Base-by-base conservation (phyloP, 306 rosid species). In the Citrullus amarus region DNA sequence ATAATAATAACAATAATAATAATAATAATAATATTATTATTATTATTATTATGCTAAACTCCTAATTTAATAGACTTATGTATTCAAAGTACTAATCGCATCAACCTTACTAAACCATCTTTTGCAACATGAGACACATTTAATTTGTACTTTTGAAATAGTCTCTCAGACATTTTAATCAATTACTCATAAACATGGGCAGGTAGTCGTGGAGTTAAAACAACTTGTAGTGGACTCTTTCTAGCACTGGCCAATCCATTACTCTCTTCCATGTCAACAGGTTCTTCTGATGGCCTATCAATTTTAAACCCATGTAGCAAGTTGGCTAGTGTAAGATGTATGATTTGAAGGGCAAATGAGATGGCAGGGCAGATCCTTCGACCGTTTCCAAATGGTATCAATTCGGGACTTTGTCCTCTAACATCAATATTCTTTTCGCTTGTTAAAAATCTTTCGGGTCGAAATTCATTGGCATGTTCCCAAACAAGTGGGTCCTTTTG, bases 241-340 rank as follows among this genome's bases (percentile, higher is more conserved):
- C 87, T 86, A 4, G 86, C 88, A 82, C 84, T 85, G 7, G 91
- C 87, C 78, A 87, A 65, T 30, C 92, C 95, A 0, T 85, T 85
- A 55, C 88, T 85, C 79, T 90, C 88, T 1, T 76, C 84, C 90
- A 90, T 84, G 80, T 88, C 91, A 32, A 86, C 25, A 0, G 78
- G 71, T 70, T 83, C 12, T 39, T 81, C 76, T 38, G 56, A 71
- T 1, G 87, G 81, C 7, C 85, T 86, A 18, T 78, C 65, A 22
- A 86, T 13, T 13, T 86, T 75, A 34, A 88, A 86, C 1, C 58
- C 84, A 36, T 75, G 86, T 5, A 87, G 14, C 6, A 87, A 50
- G 34, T 6, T 58, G 7, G 80, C 86, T 14, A 53, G 57, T 8
- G 20, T 53, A 53, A 53, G 2, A 53, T 53, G 57, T 6, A 53